Base-by-base conservation (phyloP, 1,139 yeast genomes). In the Suhomyces ambrosiae region DNA sequence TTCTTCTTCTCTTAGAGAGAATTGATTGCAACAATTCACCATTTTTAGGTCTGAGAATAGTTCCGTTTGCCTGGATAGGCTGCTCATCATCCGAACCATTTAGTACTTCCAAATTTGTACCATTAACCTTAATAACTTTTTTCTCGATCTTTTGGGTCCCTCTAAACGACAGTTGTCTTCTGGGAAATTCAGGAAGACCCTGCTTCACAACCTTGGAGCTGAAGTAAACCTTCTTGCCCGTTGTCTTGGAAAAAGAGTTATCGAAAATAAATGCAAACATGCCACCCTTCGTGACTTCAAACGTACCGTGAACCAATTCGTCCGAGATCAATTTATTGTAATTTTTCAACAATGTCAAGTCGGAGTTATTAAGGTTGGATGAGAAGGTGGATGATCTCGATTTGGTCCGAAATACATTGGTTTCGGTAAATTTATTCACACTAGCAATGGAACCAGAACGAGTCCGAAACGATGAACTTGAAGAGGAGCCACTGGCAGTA, bases 231-330 rank as follows among this genome's bases (percentile, higher is more conserved):
- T 84, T 86, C 61, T 92, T 92, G 35, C 90, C 81, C 15, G 82
- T 85, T 30, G 84, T 87, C 53, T 87, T 88, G 26, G 96, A 84
- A 49, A 90, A 88, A 1, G 96, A 85, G 60, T 92, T 92, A 61
- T 92, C 97, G 57, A 92, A 84, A 12, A 92, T 84, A 56, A 92
- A 84, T 0, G 97, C 97, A 64, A 79, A 86, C 56, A 82, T 76
- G 2, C 87, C 86, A 8, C 80, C 82, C 23, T 67, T 65, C 3
- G 61, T 57, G 2, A 83, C 83, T 14, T 71, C 72, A 45, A 82
- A 71, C 24, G 73, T 68, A 0, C 94, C 95, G 40, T 78, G 80
- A 33, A 75, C 75, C 54, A 81, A 60, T 46, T 80, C 82, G 45
- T 79, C 80, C 46, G 67, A 72, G 53, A 48, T 79, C 75, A 56